Evolutionary conservation across 495 filamentous ascomycete species (phyloP).

Genomic region (Penicillium paxilli): DNA sequence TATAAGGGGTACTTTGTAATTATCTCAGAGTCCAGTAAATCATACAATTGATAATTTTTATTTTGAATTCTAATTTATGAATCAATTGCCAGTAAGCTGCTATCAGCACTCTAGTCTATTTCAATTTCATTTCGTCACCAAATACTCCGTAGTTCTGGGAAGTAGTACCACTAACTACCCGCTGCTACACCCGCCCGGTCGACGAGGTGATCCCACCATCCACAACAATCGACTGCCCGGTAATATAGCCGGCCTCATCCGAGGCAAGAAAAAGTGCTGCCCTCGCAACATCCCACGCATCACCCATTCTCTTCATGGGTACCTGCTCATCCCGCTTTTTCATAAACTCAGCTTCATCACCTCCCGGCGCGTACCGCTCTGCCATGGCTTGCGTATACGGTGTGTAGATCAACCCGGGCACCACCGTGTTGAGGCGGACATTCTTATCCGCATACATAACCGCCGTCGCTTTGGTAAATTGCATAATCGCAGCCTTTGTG

Average conservation of each 20-base stretch:
- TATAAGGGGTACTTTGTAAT: no score
- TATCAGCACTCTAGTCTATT: no score
- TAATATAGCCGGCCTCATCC: conserved; percentile 52
- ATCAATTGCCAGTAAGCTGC: no score
- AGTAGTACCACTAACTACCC: no score
- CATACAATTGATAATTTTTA: no score
- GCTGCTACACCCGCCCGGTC: conserved; percentile 16
- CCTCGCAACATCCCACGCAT: conserved; percentile 54
- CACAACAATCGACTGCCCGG: conserved; percentile 54
- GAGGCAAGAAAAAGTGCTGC: conserved; percentile 51
- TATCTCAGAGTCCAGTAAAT: no score
- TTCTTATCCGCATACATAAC: conserved; percentile 48
- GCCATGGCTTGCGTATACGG: conserved; percentile 44
- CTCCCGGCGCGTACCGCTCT: conserved; percentile 40
- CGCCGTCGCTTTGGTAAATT: conserved; percentile 51
- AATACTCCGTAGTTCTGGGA: no score
- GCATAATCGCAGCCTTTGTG: conserved; percentile 50
- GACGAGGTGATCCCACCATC: conserved; percentile 52
- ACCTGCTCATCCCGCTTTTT: conserved; percentile 40
- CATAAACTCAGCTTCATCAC: conserved; percentile 35
- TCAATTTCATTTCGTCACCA: no score
- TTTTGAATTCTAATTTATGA: no score
- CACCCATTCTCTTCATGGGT: conserved; percentile 43
- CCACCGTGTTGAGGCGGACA: conserved; percentile 53
- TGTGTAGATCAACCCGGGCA: conserved; percentile 53